These are phyloP conservation scores for Aspergillus brasiliensis DNA, from an alignment of 2,329 filamentous ascomycete genomes.

Conservation along the genomic window DNA sequence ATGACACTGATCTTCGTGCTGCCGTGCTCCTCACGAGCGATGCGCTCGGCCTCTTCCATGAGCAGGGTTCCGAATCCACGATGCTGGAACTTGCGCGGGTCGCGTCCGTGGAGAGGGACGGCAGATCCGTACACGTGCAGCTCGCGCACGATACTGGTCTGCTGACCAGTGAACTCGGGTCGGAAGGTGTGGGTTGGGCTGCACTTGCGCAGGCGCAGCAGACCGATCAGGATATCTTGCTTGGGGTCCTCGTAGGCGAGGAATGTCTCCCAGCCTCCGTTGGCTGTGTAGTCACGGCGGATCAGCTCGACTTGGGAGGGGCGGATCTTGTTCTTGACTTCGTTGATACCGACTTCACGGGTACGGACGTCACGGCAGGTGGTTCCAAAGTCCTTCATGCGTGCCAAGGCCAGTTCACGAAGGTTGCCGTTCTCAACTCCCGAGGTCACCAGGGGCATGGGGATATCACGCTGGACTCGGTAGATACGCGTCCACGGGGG, in stretches of 20 bases:
- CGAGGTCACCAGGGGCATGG: constrained; percentile 99
- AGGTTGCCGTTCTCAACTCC: constrained; percentile 98
- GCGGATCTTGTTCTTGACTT: constrained; percentile 98
- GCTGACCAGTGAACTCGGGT: constrained; percentile 80
- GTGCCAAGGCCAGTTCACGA: constrained; percentile 86
- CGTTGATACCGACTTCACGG: constrained; percentile 95
- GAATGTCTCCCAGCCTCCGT: constrained; percentile 98
- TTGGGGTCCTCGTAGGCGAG: constrained; percentile 97
- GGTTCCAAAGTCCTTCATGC: constrained; percentile 99
- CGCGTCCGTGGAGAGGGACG: constrained; percentile 93
- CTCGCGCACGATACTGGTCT: constrained; percentile 88
- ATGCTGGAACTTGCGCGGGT: constrained; percentile 96
- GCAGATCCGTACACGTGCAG: constrained; percentile 96
- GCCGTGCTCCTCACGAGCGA: constrained; percentile 90
- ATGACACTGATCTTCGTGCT: constrained; percentile 96
- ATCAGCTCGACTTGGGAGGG: constrained; percentile 96
- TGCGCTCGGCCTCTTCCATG: constrained; percentile 97
- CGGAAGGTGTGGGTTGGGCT: constrained; percentile 90
- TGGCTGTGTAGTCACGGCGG: constrained; percentile 88
- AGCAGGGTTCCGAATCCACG: constrained; percentile 93
- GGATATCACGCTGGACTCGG: constrained; percentile 96
- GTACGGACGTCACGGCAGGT: constrained; percentile 95
- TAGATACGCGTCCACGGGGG: constrained; percentile 99
- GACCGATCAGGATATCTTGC: constrained; percentile 93
- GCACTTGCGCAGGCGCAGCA: constrained; percentile 88